Base-by-base conservation (phyloP, 371 early-diverging fungal species). In the Sporodiniella umbellata region DNA sequence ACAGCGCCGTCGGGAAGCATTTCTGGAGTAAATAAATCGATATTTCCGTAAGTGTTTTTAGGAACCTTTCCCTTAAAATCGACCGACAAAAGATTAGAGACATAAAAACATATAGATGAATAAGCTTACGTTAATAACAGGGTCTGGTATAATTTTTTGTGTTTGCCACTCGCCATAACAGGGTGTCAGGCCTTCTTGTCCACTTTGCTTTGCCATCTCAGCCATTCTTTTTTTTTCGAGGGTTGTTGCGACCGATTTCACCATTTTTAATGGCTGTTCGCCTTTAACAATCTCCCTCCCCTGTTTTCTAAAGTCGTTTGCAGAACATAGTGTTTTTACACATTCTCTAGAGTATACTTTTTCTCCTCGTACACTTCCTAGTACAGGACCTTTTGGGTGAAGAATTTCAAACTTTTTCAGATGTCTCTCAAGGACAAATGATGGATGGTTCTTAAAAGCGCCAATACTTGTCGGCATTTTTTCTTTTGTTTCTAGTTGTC, bases 91-190 rank as follows among this genome's bases (percentile, higher is more conserved):
- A n/a, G n/a, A n/a, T n/a, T n/a, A n/a, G n/a, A n/a, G n/a, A n/a
- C n/a, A n/a, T n/a, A n/a, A n/a, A 42, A 28, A 35, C 38, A 10
- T 19, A 25, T 22, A 30, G 18, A 43, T 7, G 48, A 25, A 23
- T 42, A 11, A 45, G 8, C 64, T 53, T 64, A 77, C 91, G 70
- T 91, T 75, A 2, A 81, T 62, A 2, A 93, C 76, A 24, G 81
- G 82, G 15, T 75, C 75, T 2, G 93, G 78, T 17, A 59, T 57
- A 56, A 81, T 87, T 0, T 60, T 59, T 15, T 79, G 80, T 0
- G 95, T 95, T 67, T 96, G 95, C 93, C 94, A 95, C 46, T 85
- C 85, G 18, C 91, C 95, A 65, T 79, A 96, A 35, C 92, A 75
- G 11, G 70, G 65, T 0, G 70, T 62, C 14, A 60, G 33, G 2